These are phyloP conservation scores for Fusarium hainanense DNA, from an alignment of 2,329 filamentous ascomycete species.

Conservation along the genomic window DNA sequence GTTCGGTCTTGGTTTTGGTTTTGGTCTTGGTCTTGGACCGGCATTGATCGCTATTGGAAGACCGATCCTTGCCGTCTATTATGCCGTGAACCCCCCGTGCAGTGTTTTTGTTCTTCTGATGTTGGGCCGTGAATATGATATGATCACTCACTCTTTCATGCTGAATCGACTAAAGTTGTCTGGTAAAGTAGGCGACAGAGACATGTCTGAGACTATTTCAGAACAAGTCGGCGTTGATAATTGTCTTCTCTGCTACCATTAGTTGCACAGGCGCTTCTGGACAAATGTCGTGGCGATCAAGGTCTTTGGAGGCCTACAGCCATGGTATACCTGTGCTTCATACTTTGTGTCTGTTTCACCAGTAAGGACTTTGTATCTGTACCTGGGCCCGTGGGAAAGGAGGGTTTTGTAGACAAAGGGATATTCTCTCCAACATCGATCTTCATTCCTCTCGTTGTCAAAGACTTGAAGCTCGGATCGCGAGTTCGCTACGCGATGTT, in stretches of 20 bases:
- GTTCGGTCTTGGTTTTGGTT: slow-evolving; percentile 22
- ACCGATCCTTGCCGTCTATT: slow-evolving; percentile 13
- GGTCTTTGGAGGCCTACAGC: slow-evolving; percentile 29
- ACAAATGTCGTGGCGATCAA: slow-evolving; percentile 15
- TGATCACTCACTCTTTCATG: neutral
- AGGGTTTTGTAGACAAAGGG: slow-evolving; percentile 1
- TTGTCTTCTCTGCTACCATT: neutral
- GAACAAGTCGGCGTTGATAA: slow-evolving; percentile 3
- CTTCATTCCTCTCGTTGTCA: neutral
- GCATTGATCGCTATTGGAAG: slow-evolving; percentile 11
- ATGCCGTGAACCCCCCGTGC: slow-evolving; percentile 28
- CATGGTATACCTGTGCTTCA: slow-evolving; percentile 27
- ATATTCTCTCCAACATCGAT: neutral
- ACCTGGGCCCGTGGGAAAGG: slow-evolving; percentile 6
- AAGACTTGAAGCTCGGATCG: neutral
- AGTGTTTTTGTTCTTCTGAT: slow-evolving; percentile 19
- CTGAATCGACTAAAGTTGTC: slow-evolving; percentile 6
- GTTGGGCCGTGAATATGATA: slow-evolving; percentile 2
- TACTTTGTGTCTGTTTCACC: slow-evolving; percentile 34
- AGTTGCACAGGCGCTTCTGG: slow-evolving; percentile 22
- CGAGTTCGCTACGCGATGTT: slow-evolving; percentile 5
- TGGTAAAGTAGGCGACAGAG: neutral
- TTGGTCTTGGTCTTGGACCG: slow-evolving; percentile 24
- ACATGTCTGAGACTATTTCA: slow-evolving; percentile 35
- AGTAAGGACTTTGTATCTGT: slow-evolving; percentile 28